phyloP scores from a whole-genome alignment of 2,329 filamentous ascomycete species.

The Diaporthe nobilis region DNA sequence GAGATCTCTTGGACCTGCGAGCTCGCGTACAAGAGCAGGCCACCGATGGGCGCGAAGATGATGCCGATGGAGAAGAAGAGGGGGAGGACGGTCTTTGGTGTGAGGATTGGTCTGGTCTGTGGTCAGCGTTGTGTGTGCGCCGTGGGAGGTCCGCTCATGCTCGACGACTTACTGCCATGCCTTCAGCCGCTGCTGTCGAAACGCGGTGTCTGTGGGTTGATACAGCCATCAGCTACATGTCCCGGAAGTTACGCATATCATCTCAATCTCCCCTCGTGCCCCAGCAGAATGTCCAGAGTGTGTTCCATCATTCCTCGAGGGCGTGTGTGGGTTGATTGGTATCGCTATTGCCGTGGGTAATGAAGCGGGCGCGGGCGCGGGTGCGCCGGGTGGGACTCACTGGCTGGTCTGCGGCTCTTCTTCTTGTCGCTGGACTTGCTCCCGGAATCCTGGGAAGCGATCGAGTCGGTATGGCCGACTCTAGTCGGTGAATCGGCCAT shows the following conservation, averaged over 20 bases:
- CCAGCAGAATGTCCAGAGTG: background rate
- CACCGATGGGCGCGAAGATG: constrained; percentile 94
- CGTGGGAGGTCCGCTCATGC: constrained; percentile 10
- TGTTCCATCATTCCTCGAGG: background rate
- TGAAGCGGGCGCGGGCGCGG: constrained; percentile 8
- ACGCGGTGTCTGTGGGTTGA: constrained; percentile 82
- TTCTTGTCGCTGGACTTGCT: constrained; percentile 77
- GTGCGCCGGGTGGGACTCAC: constrained; percentile 63
- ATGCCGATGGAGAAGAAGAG: constrained; percentile 92
- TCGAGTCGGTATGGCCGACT: constrained; percentile 65
- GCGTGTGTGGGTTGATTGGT: constrained; percentile 4
- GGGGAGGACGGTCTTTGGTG: constrained; percentile 91
- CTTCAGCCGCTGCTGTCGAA: constrained; percentile 95
- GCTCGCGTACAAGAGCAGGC: constrained; percentile 87
- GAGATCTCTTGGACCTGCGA: constrained; percentile 91
- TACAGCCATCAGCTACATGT: constrained; percentile 39
- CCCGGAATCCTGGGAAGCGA: constrained; percentile 67
- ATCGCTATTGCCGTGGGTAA: background rate
- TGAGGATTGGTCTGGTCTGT: constrained; percentile 84
- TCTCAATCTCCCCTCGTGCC: background rate
- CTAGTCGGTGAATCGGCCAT: constrained; percentile 65
- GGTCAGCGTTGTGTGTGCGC: constrained; percentile 32
- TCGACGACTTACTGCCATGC: constrained; percentile 89
- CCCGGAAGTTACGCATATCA: background rate
- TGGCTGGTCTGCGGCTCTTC: constrained; percentile 93